Percentiles rank a stretch among this genome's conserved stretches.
Conservation (phyloP, 2,329 filamentous ascomycete genomes). For the Cladosporium sp. region DNA sequence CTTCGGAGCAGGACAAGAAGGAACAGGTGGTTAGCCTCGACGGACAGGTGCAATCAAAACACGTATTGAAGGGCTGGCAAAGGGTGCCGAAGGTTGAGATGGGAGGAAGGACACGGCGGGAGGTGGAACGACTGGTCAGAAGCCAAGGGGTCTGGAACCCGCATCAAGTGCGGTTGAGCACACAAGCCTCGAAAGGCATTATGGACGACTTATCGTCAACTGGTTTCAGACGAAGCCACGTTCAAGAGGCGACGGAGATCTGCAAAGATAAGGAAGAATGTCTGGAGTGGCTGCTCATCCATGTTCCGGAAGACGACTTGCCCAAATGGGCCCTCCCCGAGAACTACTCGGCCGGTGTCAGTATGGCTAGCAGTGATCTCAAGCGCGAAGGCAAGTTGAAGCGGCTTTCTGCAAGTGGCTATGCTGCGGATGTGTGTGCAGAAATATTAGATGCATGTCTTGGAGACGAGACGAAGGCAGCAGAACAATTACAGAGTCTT, state of each 20-base stretch:
- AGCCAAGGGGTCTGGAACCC: slow-evolving; percentile 82
- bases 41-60: slow-evolving; percentile 33
- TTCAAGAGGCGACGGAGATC: slow-evolving; percentile 77
- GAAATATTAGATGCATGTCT: slow-evolving; percentile 64
- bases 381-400: slow-evolving; percentile 77
- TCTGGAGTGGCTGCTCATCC: slow-evolving; percentile 91
- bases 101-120: slow-evolving; percentile 70
- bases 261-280: slow-evolving; percentile 91
- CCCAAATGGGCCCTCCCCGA: slow-evolving; percentile 87
- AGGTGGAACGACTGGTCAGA: slow-evolving; percentile 74
- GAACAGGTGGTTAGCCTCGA: slow-evolving; percentile 47
- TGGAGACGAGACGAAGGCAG: slow-evolving; percentile 69
- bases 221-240: slow-evolving; percentile 83
- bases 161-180: slow-evolving; percentile 60
- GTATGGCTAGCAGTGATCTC: slow-evolving; percentile 74
- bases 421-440: slow-evolving; percentile 75
- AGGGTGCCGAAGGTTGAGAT: slow-evolving; percentile 87
- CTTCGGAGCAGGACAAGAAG: slow-evolving; percentile 46
- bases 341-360: slow-evolving; percentile 83
- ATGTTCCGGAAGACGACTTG: slow-evolving; percentile 95
- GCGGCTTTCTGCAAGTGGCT: slow-evolving; percentile 73
- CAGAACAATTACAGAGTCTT: slow-evolving; percentile 69
- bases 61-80: slow-evolving; percentile 62
- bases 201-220: slow-evolving; percentile 69
- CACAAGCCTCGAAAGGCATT: slow-evolving; percentile 52